Base-by-base conservation (phyloP, 1,284 basidiomycete genomes). In the Malassezia yamatoensis region DNA sequence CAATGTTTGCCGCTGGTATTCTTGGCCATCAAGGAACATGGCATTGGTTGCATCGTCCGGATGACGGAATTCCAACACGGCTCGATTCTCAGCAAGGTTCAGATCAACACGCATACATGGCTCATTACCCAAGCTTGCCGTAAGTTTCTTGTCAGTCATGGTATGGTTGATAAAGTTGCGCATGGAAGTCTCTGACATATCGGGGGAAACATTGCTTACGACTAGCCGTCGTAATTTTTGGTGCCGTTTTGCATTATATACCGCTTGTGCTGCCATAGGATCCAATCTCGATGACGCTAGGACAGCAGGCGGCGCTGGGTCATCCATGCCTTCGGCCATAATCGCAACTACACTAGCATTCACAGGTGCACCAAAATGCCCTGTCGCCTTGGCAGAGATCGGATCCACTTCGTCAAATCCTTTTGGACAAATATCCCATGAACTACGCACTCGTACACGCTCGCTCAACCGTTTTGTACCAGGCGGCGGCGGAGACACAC, bases 11-110 rank as follows among this genome's bases (percentile, higher is more conserved):
- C 86, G 89, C 68, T 91, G 82, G 79, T 91, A 94, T 67, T 91
- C 88, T 62, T 91, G 90, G 39, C 91, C 93, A 71, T 98, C 93
- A 65, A 99, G 91, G 7, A 87, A 86, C 83, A 98, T 88, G 2
- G 90, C 93, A 44, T 88, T 84, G 6, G 91, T 93, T 8, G 93
- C 90, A 76, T 96, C 91, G 70, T 96, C 89, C 13, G 90, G 85
- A 61, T 87, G 90, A 53, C 91, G 88, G 81, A 98, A 96, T 89
- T 96, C 73, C 35, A 63, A 54, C 72, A 94, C 96, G 0, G 93
- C 94, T 71, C 94, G 96, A 65, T 88, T 89, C 80, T 96, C 96
- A 76, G 96, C 94, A 66, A 89, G 88, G 74, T 96, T 96, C 78
- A 94, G 87, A 70, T 94, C 88, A 1, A 93, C 90, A 10, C 85